phyloP scores from a whole-genome alignment of 768 basidiomycete species.

The Pisolithus albus region DNA sequence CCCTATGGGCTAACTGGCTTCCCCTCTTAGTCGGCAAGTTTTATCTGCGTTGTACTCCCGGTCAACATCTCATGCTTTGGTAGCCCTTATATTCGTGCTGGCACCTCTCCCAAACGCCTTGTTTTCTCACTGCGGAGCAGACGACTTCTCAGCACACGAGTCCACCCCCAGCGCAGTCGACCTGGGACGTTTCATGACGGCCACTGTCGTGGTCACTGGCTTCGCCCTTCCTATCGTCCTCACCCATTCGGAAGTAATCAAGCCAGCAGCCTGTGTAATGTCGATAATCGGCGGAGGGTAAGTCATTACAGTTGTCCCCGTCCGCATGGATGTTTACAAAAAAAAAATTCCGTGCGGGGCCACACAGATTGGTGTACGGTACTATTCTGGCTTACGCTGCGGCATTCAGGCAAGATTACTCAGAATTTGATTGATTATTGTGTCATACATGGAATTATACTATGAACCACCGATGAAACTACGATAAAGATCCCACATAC shows the following conservation, averaged over 20 bases:
- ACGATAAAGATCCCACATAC: not conserved
- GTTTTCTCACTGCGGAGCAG: conserved; percentile 86
- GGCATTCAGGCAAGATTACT: conserved; percentile 72
- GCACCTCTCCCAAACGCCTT: conserved; percentile 94
- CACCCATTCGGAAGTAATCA: conserved; percentile 86
- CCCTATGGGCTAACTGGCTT: conserved; percentile 94
- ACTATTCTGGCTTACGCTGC: conserved; percentile 87
- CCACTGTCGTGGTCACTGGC: conserved; percentile 85
- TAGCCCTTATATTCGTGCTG: conserved; percentile 90
- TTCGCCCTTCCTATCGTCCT: conserved; percentile 90
- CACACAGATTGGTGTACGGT: conserved; percentile 69
- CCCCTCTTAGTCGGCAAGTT: conserved; percentile 89
- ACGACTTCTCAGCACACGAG: conserved; percentile 80
- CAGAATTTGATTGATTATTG: conserved; percentile 60
- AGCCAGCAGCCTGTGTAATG: conserved; percentile 83
- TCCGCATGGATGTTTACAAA: conserved; percentile 1
- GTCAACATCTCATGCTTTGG: not conserved
- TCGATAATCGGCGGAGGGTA: conserved; percentile 90
- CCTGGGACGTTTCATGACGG: conserved; percentile 91
- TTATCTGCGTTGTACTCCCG: not conserved
- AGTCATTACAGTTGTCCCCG: conserved; percentile 24
- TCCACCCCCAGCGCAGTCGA: conserved; percentile 69
- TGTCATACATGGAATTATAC: not conserved
- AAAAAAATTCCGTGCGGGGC: not conserved
- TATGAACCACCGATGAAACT: not conserved